Evolutionary conservation across 2,329 filamentous ascomycete genomes (phyloP), one percentile per base, ranked within the genome.

Genomic region (Penicillium sp.): DNA sequence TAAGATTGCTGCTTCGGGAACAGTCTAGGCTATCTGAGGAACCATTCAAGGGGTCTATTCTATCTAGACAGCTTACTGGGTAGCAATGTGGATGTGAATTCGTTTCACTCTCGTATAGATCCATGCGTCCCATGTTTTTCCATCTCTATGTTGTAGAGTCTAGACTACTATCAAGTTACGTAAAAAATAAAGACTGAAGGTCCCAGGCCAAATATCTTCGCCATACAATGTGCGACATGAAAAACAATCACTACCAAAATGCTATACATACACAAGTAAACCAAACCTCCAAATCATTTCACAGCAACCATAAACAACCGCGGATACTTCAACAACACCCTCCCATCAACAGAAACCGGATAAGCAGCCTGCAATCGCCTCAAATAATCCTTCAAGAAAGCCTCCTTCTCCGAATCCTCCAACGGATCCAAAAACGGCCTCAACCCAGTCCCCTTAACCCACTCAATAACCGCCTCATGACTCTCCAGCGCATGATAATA

Each of bases 391-490:
- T 66, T 53, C 51, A 84, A 57, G 61, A 80, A 86, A 1, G 47
- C 75, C 10, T 74, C 68, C 57, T 71, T 76, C 33, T 80, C 75
- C 2, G 72, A 69, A 4, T 65, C 63, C 1, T 70, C 68, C 38
- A 86, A 71, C 4, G 75, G 72, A 45, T 84, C 76, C 53, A 86
- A 51, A 62, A 78, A 87, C 0, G 84, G 84, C 61, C 78, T 75
- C 61, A 87, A 65, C 0, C 82, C 84, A 0, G 82, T 84, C 0
- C 82, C 81, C 60, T 79, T 81, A 3, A 86, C 80, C 84, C 84
- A 87, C 67, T 85, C 83, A 6, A 86, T 79, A 41, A 87, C 81
- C 1, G 75, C 79, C 13, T 69, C 60, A 21, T 81, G 81, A 23
- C 73, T 76, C 3, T 76, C 72, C 55, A 86, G 65, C 0, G 78